Base-by-base conservation (phyloP, 257 asterid genomes). In the Linderniella brevidens region DNA sequence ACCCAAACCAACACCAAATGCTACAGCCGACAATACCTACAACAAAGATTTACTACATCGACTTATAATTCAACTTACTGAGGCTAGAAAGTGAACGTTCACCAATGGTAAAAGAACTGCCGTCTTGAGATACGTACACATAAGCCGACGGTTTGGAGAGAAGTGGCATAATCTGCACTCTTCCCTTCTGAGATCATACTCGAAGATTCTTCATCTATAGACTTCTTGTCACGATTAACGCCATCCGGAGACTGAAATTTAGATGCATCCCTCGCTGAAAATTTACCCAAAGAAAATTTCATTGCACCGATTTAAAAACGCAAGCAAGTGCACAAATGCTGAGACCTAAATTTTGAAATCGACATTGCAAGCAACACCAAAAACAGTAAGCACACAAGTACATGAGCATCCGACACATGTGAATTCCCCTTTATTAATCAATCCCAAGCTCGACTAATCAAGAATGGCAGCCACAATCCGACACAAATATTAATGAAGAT, bases 21-120 rank as follows among this genome's bases (percentile, higher is more conserved):
- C 87, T 64, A 90, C 86, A 39, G 98, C 96, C 19, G 96, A 58
- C 43, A 77, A 55, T 67, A 90, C 92, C 98, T 90, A 81, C 68
- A 84, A 54, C 37, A 72, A 65, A 41, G 19, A 56, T 55, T 45
- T 60, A 66, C 82, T 74, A 63, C 50, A 69, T 49, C 61, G 73
- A 74, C 64, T 65, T 85, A n/a, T 71, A 72, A 51, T 60, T 61
- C 59, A 57, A 64, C 57, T 44, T 48, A 63, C 63, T 64, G 68
- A 53, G 10, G n/a, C 8, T 57, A 40, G 10, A 52, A 36, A 40
- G 56, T 37, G 19, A 39, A 19, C 49, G 38, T 47, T 49, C 14
- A 15, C 48, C 60, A 14, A 11, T 17, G 52, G 48, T 49, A 19
- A 1, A 29, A 53, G 42, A 19, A 54, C 35, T 46, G 41, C 5